These are phyloP conservation scores for Trypethelium eluteriae DNA, from an alignment of 495 filamentous ascomycete genomes.

Conservation along the genomic window DNA sequence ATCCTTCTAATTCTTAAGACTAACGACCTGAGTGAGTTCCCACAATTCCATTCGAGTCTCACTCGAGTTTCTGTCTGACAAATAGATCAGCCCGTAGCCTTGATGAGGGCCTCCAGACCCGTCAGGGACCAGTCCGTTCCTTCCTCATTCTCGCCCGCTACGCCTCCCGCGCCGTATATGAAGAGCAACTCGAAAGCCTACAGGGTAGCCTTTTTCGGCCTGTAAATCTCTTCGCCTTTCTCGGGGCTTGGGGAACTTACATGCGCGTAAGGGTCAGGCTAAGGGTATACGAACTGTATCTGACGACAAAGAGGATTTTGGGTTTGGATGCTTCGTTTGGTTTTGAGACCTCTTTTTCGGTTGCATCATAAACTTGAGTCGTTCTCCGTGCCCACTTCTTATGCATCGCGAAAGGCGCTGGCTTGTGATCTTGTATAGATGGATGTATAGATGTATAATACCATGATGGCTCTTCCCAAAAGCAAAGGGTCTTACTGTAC, in stretches of 20 bases:
- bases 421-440: not conserved
- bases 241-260: constrained; percentile 51
- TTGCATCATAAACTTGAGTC: not conserved
- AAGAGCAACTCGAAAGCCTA: constrained; percentile 74
- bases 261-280: constrained; percentile 59
- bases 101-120: constrained; percentile 87
- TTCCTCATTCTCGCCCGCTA: constrained; percentile 94
- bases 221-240: constrained; percentile 48
- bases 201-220: constrained; percentile 51
- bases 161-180: constrained; percentile 78
- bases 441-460: not conserved
- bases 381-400: not conserved
- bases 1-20: constrained; percentile 96
- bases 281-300: constrained; percentile 54
- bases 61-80: constrained; percentile 17
- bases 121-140: constrained; percentile 74
- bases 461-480: not conserved
- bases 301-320: constrained; percentile 45
- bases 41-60: constrained; percentile 6
- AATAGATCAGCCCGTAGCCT: constrained; percentile 60
- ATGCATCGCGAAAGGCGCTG: constrained; percentile 3
- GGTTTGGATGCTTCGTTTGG: constrained; percentile 23
- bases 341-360: not conserved
- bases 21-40: constrained; percentile 74
- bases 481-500: too few species aligned